phyloP scores from a whole-genome alignment of 1,284 basidiomycete genomes.

The Salmacisia buchloeana region DNA sequence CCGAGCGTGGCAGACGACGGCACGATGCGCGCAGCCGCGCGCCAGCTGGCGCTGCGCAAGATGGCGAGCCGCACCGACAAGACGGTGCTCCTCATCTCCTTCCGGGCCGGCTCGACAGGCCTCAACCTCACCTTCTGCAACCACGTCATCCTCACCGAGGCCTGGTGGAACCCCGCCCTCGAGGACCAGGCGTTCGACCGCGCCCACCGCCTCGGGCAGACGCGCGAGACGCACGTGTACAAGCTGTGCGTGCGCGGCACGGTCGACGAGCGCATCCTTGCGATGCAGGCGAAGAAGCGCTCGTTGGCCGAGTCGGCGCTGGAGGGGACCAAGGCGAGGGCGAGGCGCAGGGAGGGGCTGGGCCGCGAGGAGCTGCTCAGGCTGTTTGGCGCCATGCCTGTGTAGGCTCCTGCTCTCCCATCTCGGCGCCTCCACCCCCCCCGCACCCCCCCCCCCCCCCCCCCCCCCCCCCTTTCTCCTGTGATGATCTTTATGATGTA shows the following conservation, averaged over 20 bases:
- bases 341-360: slow-evolving; percentile 50
- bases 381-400: slow-evolving; percentile 10
- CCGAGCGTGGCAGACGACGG: slow-evolving; percentile 94
- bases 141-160: slow-evolving; percentile 82
- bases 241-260: slow-evolving; percentile 84
- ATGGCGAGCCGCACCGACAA: slow-evolving; percentile 64
- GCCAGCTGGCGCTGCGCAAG: slow-evolving; percentile 67
- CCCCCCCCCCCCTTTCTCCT: too few relatives aligned
- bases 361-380: slow-evolving; percentile 14
- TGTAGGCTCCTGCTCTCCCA: too few relatives aligned
- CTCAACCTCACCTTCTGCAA: slow-evolving; percentile 91
- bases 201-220: slow-evolving; percentile 83
- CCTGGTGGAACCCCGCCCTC: slow-evolving; percentile 69
- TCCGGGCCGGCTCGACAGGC: slow-evolving; percentile 92
- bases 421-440: too few relatives aligned
- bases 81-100: slow-evolving; percentile 82
- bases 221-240: slow-evolving; percentile 78
- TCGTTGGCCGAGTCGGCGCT: slow-evolving; percentile 76
- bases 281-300: slow-evolving; percentile 69
- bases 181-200: slow-evolving; percentile 88
- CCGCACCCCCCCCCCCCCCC: too few relatives aligned
- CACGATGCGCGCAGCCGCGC: slow-evolving; percentile 68
- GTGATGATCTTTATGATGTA: too few relatives aligned
- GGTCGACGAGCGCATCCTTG: slow-evolving; percentile 81
- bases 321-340: slow-evolving; percentile 75